Base-by-base conservation (phyloP, 2,329 filamentous ascomycete species). In the Pseudogymnoascus sp. region DNA sequence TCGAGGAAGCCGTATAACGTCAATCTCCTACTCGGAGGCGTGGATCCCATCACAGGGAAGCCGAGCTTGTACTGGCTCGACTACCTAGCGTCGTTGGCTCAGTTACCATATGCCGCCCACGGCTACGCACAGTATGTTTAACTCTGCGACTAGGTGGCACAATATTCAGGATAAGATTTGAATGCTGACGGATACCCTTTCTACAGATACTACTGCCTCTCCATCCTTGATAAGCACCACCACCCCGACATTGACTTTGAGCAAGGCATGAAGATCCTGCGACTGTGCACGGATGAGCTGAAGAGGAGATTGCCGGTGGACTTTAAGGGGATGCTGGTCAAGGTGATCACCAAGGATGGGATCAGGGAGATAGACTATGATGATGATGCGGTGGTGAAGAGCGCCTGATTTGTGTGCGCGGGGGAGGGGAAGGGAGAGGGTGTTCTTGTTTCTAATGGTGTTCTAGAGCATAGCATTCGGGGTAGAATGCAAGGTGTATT, bases 141-240 rank as follows among this genome's bases (percentile, higher is more conserved):
- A 4, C 3, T 25, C 22, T 22, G 2, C 22, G 22, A 22, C 22
- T 22, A 22, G 22, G 4, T 22, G 22, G 22, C 22, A 22, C 2
- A 22, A 22, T 22, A 22, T 2, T 4, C 4, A 22, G 22, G 22
- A 22, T 22, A 22, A 22, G 22, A 22, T 22, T 22, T 22, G 22
- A 2, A 22, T 58, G 34, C 57, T 58, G 11, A 58, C 57, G n/a
- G 25, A 25, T 39, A 64, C 60, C 60, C 9, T 58, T 58, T 11
- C 22, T 47, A 34, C 64, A 91, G 87, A 77, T 97, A 97, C 82
- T 99, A 99, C 82, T 99, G 94, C 75, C 82, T 99, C 64, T 95
- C 91, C 6, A 95, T 96, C 68, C 85, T 99, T 59, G 94, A 99
- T 79, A 99, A 99, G 81, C 94, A 99, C 75, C 94, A 99, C 75